Evolutionary conservation across 2,329 filamentous ascomycete genomes (phyloP), one percentile per base, ranked within the genome.

Genomic region (Aspergillus fumigatiaffinis): DNA sequence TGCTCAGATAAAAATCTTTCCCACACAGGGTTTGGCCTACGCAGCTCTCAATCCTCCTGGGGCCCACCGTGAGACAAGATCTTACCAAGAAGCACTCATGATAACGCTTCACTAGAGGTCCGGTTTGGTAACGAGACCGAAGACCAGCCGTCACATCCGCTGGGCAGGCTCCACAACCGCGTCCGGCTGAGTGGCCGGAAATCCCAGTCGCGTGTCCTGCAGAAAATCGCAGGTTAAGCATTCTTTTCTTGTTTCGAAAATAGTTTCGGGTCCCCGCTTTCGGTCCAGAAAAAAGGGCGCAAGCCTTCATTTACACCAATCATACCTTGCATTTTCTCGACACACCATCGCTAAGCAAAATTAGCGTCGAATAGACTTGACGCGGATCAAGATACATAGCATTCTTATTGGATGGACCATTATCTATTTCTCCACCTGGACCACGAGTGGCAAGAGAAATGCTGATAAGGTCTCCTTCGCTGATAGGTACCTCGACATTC

Each of bases 241-340:
- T 54, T 50, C 49, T 50, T 51, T 60, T 52, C 41, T 56, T 47
- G 51, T 50, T 59, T 60, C 53, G 56, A 56, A 53, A 60, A 53
- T 20, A 5, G 26, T 29, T 26, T 32, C 20, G 14, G 32, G 56
- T 46, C 25, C 50, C 52, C 41, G 46, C 53, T 56, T 53, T 50
- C 29, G 41, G 10, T 14, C 53, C 53, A 55, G 14, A 17, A 38
- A 17, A 7, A 38, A 17, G 32, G 32, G 32, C 49, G 21, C 4
- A 7, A 14, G 25, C 17, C 49, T 54, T 51, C 41, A 23, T 14
- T 14, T 21, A 20, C n/a, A 17, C 53, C 41, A 58, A 58, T 53
- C 32, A 58, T 48, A 38, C 14, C 32, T 38, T 38, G 14, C 5
- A 38, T 1, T 38, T 17, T 38, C 2, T 17, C 14, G 28, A 29